Percentiles rank a stretch among this genome's conserved stretches.
phyloP scores from a whole-genome alignment of 2,329 filamentous ascomycete genomes.

The Aschersonia sp. region DNA sequence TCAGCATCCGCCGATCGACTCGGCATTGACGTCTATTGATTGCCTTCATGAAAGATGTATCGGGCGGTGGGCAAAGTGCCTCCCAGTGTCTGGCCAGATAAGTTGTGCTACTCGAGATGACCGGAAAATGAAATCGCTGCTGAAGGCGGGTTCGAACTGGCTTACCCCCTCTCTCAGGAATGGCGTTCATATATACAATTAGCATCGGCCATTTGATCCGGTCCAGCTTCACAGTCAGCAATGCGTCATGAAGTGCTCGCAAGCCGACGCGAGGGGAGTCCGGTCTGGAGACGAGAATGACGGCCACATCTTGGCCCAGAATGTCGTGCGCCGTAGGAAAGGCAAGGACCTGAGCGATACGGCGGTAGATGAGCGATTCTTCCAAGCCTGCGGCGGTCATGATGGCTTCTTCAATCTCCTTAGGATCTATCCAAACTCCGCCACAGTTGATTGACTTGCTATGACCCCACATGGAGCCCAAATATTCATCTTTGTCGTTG shows the following conservation, averaged over 20 bases:
- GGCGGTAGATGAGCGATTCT: conserved; percentile 24
- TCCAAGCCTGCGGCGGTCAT: conserved; percentile 23
- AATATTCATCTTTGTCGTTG: background rate
- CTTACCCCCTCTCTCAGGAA: conserved; percentile 36
- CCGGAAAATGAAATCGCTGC: conserved; percentile 25
- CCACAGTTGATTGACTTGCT: conserved; percentile 30
- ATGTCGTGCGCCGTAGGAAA: conserved; percentile 33
- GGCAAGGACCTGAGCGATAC: conserved; percentile 28
- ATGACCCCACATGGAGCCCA: conserved; percentile 12
- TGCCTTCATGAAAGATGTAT: conserved; percentile 23
- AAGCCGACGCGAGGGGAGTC: conserved; percentile 26
- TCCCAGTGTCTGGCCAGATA: conserved; percentile 28
- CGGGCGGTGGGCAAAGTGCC: conserved; percentile 27
- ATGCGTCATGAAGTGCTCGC: conserved; percentile 25
- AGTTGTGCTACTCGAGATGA: conserved; percentile 24
- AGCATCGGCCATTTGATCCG: conserved; percentile 32
- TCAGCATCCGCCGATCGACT: conserved; percentile 9
- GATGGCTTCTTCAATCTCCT: conserved; percentile 35
- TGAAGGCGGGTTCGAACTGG: conserved; percentile 33
- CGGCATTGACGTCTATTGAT: conserved; percentile 19
- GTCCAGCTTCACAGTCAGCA: conserved; percentile 27
- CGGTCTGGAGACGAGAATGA: conserved; percentile 31
- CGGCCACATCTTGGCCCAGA: conserved; percentile 34
- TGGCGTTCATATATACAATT: conserved; percentile 34
- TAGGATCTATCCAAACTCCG: background rate